Evolutionary conservation across 768 basidiomycete species (phyloP).

Genomic region (Boletus sensibilis): DNA sequence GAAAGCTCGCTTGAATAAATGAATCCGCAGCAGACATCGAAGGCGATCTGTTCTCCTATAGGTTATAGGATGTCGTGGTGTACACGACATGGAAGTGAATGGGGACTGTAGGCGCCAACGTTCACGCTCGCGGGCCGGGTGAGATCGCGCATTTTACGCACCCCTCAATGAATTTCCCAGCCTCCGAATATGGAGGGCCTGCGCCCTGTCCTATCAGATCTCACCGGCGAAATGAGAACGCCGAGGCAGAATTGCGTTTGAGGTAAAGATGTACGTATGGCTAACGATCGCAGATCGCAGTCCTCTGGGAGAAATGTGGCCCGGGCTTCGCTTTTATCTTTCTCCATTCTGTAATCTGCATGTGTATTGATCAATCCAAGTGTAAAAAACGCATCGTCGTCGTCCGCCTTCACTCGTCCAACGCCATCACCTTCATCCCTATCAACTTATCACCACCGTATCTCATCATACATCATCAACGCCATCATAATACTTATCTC

Average conservation of each 20-base stretch:
- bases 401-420: not conserved
- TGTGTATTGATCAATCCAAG: not conserved
- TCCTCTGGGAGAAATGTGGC: not conserved
- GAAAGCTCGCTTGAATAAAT: not conserved
- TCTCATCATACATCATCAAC: constrained; percentile 1
- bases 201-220: not conserved
- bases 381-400: not conserved
- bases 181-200: not conserved
- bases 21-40: not conserved
- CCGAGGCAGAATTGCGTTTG: not conserved
- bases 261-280: constrained; percentile 9
- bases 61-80: not conserved
- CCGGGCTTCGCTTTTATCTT: not conserved
- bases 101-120: not conserved
- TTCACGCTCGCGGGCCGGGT: not conserved
- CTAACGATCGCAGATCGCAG: not conserved
- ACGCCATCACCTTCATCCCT: not conserved
- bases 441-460: not conserved
- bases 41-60: not conserved
- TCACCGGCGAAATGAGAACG: not conserved
- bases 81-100: not conserved
- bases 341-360: not conserved
- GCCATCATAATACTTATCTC: constrained; percentile 15
- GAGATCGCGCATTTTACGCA: not conserved
- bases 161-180: not conserved